Evolutionary conservation across 257 asterid species (phyloP).

Genomic region (Sherardia arvensis): DNA sequence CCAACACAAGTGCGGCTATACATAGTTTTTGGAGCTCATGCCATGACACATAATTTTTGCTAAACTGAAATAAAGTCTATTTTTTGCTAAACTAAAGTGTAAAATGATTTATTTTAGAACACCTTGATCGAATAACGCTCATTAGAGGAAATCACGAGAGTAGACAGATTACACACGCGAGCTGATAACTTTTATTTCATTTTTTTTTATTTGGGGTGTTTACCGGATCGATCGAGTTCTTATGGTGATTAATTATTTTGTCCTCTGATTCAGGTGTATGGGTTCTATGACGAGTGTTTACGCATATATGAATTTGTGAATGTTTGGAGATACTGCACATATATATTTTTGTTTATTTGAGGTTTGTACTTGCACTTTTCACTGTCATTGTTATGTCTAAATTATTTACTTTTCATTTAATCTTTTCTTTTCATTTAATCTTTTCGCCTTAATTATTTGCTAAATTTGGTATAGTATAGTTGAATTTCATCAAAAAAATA

Average conservation of each 20-base stretch:
- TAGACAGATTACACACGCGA: slow-evolving; percentile 96
- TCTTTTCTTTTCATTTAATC: too few species aligned
- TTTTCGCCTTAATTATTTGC: not conserved
- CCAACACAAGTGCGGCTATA: too few species aligned
- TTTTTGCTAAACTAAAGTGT: too few species aligned
- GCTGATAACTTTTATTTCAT: slow-evolving; percentile 4
- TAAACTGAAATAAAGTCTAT: too few species aligned
- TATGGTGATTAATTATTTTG: slow-evolving; percentile 8
- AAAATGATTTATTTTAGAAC: too few species aligned
- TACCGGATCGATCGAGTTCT: slow-evolving; percentile 6
- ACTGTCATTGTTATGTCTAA: not conserved
- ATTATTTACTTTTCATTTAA: not conserved
- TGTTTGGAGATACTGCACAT: slow-evolving; percentile 99
- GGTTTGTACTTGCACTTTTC: slow-evolving; percentile 40
- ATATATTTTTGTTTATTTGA: slow-evolving; percentile 82
- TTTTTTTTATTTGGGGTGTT: not conserved
- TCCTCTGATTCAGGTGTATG: slow-evolving; percentile 83
- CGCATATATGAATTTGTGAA: slow-evolving; percentile 88
- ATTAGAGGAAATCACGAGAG: slow-evolving; percentile 98
- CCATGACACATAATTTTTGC: too few species aligned
- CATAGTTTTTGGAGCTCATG: too few species aligned
- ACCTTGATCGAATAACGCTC: slow-evolving; percentile 93
- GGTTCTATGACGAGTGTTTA: slow-evolving; percentile 97
- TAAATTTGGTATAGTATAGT: not conserved
- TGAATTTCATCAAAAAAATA: too few species aligned